phyloP scores from a whole-genome alignment of 2,329 filamentous ascomycete genomes.

The Elsinoe australis region DNA sequence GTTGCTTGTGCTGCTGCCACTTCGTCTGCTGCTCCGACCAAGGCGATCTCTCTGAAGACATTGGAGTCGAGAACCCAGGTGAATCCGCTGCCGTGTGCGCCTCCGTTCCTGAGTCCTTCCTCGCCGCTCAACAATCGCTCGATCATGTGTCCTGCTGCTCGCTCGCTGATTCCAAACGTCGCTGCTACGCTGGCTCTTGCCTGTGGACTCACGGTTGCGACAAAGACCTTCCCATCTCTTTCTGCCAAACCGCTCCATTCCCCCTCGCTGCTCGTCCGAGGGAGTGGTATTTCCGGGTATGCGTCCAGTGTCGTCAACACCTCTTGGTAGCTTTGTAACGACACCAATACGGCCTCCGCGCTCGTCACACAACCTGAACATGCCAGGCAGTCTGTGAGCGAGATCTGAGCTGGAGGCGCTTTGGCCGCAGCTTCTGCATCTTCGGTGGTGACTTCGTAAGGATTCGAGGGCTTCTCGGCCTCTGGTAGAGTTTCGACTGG shows the following conservation, averaged over 20 bases:
- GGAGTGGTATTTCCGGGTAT: slow-evolving; percentile 37
- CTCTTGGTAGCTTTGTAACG: slow-evolving; percentile 86
- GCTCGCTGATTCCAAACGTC: slow-evolving; percentile 66
- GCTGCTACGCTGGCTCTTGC: slow-evolving; percentile 81
- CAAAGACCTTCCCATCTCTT: slow-evolving; percentile 63
- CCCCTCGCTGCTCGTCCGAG: slow-evolving; percentile 23
- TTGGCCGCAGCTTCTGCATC: slow-evolving; percentile 55
- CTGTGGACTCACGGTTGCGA: slow-evolving; percentile 90
- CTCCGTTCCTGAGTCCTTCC: slow-evolving; percentile 60
- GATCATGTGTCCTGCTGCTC: slow-evolving; percentile 72
- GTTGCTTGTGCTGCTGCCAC: slow-evolving; percentile 32
- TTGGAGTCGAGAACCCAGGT: slow-evolving; percentile 90
- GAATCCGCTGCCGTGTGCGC: slow-evolving; percentile 67
- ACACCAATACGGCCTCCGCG: slow-evolving; percentile 93
- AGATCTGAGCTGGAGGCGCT: slow-evolving; percentile 76
- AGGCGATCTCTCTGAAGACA: slow-evolving; percentile 67
- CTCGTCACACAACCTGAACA: slow-evolving; percentile 97
- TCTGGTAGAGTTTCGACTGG: slow-evolving; percentile 84
- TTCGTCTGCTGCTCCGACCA: slow-evolving; percentile 54
- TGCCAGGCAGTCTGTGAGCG: slow-evolving; percentile 91
- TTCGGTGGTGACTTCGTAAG: slow-evolving; percentile 88
- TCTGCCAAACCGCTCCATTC: background rate
- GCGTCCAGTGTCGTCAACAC: slow-evolving; percentile 75
- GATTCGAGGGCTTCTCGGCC: slow-evolving; percentile 46
- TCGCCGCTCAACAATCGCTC: slow-evolving; percentile 67